Evolutionary conservation across 495 filamentous ascomycete genomes (phyloP).

Genomic region (Neurospora sp.): DNA sequence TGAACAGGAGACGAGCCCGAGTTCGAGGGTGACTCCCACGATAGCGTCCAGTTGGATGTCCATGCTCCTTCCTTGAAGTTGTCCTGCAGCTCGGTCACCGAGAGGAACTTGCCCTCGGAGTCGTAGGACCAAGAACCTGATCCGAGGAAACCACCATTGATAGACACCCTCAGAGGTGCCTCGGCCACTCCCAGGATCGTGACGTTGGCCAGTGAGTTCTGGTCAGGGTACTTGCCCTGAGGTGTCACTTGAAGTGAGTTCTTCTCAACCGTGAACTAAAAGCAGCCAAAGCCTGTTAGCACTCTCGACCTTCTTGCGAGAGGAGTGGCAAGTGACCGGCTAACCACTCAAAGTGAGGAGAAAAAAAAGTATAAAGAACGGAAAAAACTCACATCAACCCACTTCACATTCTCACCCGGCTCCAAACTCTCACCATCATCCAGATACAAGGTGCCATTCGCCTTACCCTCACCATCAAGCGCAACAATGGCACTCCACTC

Average conservation of each 20-base stretch:
- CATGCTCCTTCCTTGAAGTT: constrained; percentile 16
- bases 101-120: constrained; percentile 5
- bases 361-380: neutral
- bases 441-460: constrained; percentile 61
- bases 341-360: neutral
- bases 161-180: constrained; percentile 32
- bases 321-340: neutral
- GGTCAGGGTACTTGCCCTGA: constrained; percentile 47
- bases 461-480: constrained; percentile 44
- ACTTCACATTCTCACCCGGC: constrained; percentile 42
- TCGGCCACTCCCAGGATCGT: constrained; percentile 54
- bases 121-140: constrained; percentile 39
- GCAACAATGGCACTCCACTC: constrained; percentile 63
- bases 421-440: constrained; percentile 72
- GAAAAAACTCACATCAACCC: constrained; percentile 38
- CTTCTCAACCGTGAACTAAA: constrained; percentile 39
- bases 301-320: neutral
- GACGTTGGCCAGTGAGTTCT: constrained; percentile 52
- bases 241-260: constrained; percentile 37
- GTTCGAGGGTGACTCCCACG: constrained; percentile 8
- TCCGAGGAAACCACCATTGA: constrained; percentile 41
- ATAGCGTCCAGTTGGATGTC: constrained; percentile 11
- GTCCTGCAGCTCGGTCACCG: constrained; percentile 4
- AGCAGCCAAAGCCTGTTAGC: neutral
- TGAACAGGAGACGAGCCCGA: neutral